Base-by-base conservation (phyloP, 2,329 filamentous ascomycete species). In the Diplodia sapinea region DNA sequence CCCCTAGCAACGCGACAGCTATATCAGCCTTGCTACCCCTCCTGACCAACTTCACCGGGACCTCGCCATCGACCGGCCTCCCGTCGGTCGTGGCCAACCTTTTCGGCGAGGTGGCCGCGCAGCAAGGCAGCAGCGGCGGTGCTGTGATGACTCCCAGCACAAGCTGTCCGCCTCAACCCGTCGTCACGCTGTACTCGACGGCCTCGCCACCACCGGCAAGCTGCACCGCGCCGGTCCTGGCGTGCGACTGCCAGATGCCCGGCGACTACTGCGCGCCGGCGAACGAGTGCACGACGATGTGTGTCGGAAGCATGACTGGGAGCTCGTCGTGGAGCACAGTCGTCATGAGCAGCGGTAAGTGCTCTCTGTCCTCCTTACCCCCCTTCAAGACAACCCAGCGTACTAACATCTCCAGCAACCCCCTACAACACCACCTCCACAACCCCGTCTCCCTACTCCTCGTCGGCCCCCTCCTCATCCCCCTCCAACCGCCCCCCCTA, bases 21-120 rank as follows among this genome's bases (percentile, higher is more conserved):
- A 78, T 1, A 77, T 75, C 13, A 76, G 75, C 13, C 78, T 77
- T 0, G 77, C 74, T 15, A 76, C 75, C 13, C 5, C 31, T 31
- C 12, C 12, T 40, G 15, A n/a, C 52, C n/a, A 50, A 57, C 47
- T 33, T 33, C 8, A 33, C 31, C 31, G 8, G 31, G 31, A 8
- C 31, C 8, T 49, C 23, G 40, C 33, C 23, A 23, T 13, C 26
- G 2, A 4, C 26, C 38, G 40, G 56, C 26, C 31, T 20, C 15
- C 23, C 56, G 1, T 20, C 56, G 8, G 3, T n/a, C n/a, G 4
- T 36, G 26, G 1, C 49, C n/a, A 31, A 36, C 47, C 15, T 38
- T 15, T 51, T 51, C n/a, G 59, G 43, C 12, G 59, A 51, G 8
- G 43, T 17, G 26, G 50, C 17, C 20, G 57, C 17, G n/a, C 40